Conservation (phyloP, 2,329 filamentous ascomycete species). For the Aspergillus uvarum region DNA sequence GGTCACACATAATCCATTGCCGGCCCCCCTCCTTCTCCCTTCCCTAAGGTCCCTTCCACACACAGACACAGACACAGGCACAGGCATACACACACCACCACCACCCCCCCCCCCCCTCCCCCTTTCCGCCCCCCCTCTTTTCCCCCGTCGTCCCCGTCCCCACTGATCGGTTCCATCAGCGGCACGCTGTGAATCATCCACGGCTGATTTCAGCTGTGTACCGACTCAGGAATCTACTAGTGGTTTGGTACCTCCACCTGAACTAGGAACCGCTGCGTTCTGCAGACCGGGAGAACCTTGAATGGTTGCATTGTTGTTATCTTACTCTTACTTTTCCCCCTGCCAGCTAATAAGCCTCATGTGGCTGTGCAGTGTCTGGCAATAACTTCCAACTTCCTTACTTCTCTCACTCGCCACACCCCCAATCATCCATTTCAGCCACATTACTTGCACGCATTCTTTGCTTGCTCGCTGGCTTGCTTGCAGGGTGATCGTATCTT, state of each 20-base stretch:
- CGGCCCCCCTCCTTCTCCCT: background rate
- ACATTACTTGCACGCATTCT: background rate
- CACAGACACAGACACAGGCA: slow-evolving; percentile 1
- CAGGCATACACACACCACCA: background rate
- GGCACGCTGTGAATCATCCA: slow-evolving; percentile 23
- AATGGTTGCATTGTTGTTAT: slow-evolving; percentile 4
- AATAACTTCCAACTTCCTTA: background rate
- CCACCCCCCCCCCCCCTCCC: too few species aligned
- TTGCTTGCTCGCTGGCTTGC: background rate
- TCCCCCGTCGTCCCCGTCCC: slow-evolving; percentile 20
- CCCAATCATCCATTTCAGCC: background rate
- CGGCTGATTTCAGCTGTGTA: slow-evolving; percentile 7
- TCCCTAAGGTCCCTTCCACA: background rate
- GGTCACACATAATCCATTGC: background rate
- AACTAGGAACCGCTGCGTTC: slow-evolving; percentile 16
- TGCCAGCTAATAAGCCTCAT: slow-evolving; percentile 12
- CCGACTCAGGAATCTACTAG: background rate
- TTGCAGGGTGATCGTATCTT: background rate
- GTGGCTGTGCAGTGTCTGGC: slow-evolving; percentile 19
- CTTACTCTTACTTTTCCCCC: background rate
- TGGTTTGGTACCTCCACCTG: slow-evolving; percentile 1
- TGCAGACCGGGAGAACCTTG: slow-evolving; percentile 22
- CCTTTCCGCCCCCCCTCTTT: background rate
- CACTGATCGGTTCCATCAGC: slow-evolving; percentile 25
- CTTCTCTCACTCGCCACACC: slow-evolving; percentile 14